Base-by-base conservation (phyloP, 306 rosid genomes). In the Ceratonia siliqua region DNA sequence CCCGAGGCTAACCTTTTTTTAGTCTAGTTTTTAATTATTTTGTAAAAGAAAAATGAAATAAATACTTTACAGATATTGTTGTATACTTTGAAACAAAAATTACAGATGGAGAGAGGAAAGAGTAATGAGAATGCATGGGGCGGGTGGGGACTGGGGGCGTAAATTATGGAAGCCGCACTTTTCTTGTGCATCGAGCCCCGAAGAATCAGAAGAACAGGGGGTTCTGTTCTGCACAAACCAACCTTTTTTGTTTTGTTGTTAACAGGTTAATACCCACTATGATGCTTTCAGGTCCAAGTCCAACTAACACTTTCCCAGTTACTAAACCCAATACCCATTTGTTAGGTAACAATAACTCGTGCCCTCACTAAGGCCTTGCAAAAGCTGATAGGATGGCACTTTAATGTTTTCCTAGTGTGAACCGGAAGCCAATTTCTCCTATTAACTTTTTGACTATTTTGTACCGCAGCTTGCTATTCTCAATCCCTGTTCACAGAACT, bases 171-270 rank as follows among this genome's bases (percentile, higher is more conserved):
- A 67, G 15, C 57, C 17, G 59, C 39, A 20, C 7, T 22, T 58
- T 65, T 66, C 14, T 33, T 14, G 21, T 18, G 65, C 17, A 20
- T 27, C 13, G 76, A 74, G n/a, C 35, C 63, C 36, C 71, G 33
- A 57, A 73, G 71, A 79, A 25, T 57, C 38, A 57, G 17, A 43
- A 36, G 50, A 33, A 33, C 67, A 32, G n/a, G 74, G 77, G 58
- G 1, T 57, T 48, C 69, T 58, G 28, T 3, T 38, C 42, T 32
- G 15, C 10, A 38, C 12, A 70, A 70, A 70, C 70, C 66, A 24
- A 61, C 45, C 64, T 8, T 10, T 8, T n/a, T n/a, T n/a, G n/a
- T n/a, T n/a, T 24, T 17, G 35, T 30, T 48, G 53, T 33, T 11
- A 14, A 32, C 22, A n/a, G 50, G 70, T 58, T 70, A 49, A 50